A percentile compares a stretch with the other conserved stretches of the same genome.
phyloP scores from a whole-genome alignment of 129 eudicot species.

The Apium graveolens region DNA sequence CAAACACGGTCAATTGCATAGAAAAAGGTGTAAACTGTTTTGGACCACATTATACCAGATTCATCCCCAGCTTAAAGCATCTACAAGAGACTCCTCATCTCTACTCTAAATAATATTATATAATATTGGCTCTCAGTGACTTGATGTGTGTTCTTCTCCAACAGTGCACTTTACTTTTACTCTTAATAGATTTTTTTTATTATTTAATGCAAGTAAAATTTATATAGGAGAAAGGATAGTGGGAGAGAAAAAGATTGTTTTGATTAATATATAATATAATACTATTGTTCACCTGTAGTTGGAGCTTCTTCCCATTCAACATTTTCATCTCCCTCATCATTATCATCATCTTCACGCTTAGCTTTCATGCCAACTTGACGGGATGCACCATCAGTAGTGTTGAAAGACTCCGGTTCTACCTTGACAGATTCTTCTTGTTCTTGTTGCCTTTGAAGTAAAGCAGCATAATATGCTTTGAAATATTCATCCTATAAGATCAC shows the following conservation, averaged over 20 bases:
- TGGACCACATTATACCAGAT: background rate
- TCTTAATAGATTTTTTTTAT: no score
- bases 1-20: background rate
- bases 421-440: slow-evolving; percentile 58
- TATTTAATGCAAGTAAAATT: no score
- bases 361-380: slow-evolving; percentile 60
- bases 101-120: no score
- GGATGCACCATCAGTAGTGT: slow-evolving; percentile 21
- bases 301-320: slow-evolving; percentile 77
- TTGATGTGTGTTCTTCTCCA: no score
- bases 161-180: no score
- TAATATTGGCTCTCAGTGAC: no score
- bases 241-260: no score
- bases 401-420: slow-evolving; percentile 34
- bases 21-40: background rate
- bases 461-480: slow-evolving; percentile 87
- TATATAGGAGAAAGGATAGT: no score
- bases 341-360: slow-evolving; percentile 53
- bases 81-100: no score
- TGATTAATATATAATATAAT: no score
- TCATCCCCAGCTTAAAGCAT: background rate
- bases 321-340: slow-evolving; percentile 46
- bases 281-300: slow-evolving; percentile 24
- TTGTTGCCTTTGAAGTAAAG: slow-evolving; percentile 56
- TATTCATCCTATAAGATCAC: slow-evolving; percentile 53